Percentiles rank a stretch among this genome's conserved stretches.
Evolutionary conservation across 345 rosid species (phyloP).

Genomic region (Carallia brachiata): DNA sequence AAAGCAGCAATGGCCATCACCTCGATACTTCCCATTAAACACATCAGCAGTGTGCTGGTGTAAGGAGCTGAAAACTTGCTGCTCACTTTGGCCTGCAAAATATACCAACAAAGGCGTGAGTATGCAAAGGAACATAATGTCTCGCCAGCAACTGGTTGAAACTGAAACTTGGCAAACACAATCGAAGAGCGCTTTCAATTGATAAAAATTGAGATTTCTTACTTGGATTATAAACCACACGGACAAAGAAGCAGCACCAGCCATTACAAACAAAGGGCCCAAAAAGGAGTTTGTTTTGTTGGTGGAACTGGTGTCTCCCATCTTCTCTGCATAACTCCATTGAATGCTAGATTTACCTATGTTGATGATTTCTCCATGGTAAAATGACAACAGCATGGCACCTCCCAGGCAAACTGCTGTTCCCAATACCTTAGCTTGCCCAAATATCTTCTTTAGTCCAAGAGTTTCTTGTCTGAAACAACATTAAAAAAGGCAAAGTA

Average conservation of each 20-base stretch:
- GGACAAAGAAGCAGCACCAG: slow-evolving; percentile 59
- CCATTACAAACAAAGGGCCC: slow-evolving; percentile 62
- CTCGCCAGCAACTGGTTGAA: too few species aligned
- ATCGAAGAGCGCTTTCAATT: not conserved
- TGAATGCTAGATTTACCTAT: slow-evolving; percentile 68
- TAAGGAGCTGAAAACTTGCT: slow-evolving; percentile 72
- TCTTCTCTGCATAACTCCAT: slow-evolving; percentile 59
- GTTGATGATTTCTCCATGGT: slow-evolving; percentile 61
- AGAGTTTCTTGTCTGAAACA: slow-evolving; percentile 66
- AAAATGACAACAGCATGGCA: slow-evolving; percentile 87
- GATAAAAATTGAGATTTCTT: slow-evolving; percentile 3
- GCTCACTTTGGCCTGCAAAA: slow-evolving; percentile 56
- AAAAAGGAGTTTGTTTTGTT: slow-evolving; percentile 42
- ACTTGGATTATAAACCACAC: slow-evolving; percentile 86
- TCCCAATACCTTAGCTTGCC: slow-evolving; percentile 77
- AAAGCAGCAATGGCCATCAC: slow-evolving; percentile 47
- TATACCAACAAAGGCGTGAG: too few species aligned
- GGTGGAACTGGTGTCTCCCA: slow-evolving; percentile 19
- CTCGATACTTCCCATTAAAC: slow-evolving; percentile 61
- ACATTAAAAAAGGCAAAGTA: not conserved
- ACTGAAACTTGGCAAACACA: too few species aligned
- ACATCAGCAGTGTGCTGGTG: slow-evolving; percentile 72
- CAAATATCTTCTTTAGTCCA: slow-evolving; percentile 55
- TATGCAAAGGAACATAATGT: too few species aligned
- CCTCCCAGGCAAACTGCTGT: slow-evolving; percentile 77